These are phyloP conservation scores for Fusarium citri DNA, from an alignment of 2,329 filamentous ascomycete genomes.

Conservation along the genomic window DNA sequence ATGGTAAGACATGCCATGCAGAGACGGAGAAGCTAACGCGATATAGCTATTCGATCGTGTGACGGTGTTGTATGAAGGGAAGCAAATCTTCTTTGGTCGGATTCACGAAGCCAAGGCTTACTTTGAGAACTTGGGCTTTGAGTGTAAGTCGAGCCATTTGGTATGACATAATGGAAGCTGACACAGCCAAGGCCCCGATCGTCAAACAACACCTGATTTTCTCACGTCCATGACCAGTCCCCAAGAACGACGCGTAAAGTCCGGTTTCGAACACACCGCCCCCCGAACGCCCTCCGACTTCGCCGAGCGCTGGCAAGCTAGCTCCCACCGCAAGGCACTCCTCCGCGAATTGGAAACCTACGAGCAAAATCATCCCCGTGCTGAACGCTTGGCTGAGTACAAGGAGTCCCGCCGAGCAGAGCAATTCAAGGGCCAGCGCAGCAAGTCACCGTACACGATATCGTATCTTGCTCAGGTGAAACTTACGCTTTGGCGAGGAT, in stretches of 20 bases:
- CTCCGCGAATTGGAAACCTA: slow-evolving; percentile 48
- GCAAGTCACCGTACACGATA: slow-evolving; percentile 61
- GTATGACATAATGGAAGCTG: not conserved
- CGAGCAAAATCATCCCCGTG: slow-evolving; percentile 35
- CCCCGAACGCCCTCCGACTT: slow-evolving; percentile 55
- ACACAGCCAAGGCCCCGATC: slow-evolving; percentile 35
- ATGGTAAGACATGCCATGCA: not conserved
- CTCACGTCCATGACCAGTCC: slow-evolving; percentile 57
- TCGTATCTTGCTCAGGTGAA: slow-evolving; percentile 58
- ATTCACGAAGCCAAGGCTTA: slow-evolving; percentile 68
- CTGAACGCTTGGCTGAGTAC: slow-evolving; percentile 39
- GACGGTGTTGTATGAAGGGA: slow-evolving; percentile 73
- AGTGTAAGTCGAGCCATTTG: slow-evolving; percentile 20
- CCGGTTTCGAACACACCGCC: slow-evolving; percentile 49
- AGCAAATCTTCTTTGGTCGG: slow-evolving; percentile 74
- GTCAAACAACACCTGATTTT: slow-evolving; percentile 46
- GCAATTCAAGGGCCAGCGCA: slow-evolving; percentile 52
- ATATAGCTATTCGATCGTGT: slow-evolving; percentile 73
- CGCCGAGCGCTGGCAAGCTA: slow-evolving; percentile 49
- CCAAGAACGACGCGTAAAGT: slow-evolving; percentile 49
- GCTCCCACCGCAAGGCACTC: slow-evolving; percentile 44
- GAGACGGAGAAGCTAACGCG: slow-evolving; percentile 52
- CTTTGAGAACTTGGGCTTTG: slow-evolving; percentile 61
- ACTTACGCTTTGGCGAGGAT: slow-evolving; percentile 56
- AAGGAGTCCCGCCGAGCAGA: slow-evolving; percentile 37